A percentile compares a stretch with the other conserved stretches of the same genome.
phyloP scores from a whole-genome alignment of 164 flowering plant species.

The Umbellularia californica region DNA sequence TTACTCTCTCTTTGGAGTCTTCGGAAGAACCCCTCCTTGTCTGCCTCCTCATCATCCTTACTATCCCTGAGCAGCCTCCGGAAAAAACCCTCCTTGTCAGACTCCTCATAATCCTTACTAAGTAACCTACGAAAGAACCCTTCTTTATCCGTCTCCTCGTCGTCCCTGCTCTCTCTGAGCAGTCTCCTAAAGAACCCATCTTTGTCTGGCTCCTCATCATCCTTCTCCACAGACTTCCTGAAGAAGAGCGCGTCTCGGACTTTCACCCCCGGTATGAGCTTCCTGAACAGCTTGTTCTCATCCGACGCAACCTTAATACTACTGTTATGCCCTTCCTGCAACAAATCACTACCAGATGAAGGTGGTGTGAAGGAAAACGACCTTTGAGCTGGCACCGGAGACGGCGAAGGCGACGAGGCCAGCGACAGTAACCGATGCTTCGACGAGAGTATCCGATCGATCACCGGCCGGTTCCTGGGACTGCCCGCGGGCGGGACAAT shows the following conservation, averaged over 20 bases:
- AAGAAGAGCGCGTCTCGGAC: constrained; percentile 31
- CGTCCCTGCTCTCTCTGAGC: constrained; percentile 57
- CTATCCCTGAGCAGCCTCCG: constrained; percentile 82
- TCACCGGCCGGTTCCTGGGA: constrained; percentile 69
- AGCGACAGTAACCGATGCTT: constrained; percentile 71
- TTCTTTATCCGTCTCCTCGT: constrained; percentile 39
- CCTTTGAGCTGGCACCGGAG: constrained; percentile 32
- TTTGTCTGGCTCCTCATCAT: constrained; percentile 44
- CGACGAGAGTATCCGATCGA: constrained; percentile 69
- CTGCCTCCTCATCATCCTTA: constrained; percentile 83
- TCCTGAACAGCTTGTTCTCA: constrained; percentile 54
- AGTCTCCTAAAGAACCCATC: constrained; percentile 46
- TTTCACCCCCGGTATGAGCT: constrained; percentile 32
- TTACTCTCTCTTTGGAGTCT: constrained; percentile 44
- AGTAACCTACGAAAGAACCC: constrained; percentile 45
- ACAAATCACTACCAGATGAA: constrained; percentile 38
- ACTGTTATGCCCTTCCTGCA: constrained; percentile 45
- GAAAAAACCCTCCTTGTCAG: constrained; percentile 64
- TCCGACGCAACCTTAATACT: constrained; percentile 35
- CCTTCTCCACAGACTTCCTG: constrained; percentile 37
- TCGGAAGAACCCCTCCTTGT: constrained; percentile 83
- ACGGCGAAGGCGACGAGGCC: constrained; percentile 49
- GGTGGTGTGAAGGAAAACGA: constrained; percentile 45
- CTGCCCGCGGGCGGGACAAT: constrained; percentile 45
- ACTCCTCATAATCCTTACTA: constrained; percentile 58